Base-by-base conservation (phyloP, 768 basidiomycete genomes). In the Podaxis sp. region DNA sequence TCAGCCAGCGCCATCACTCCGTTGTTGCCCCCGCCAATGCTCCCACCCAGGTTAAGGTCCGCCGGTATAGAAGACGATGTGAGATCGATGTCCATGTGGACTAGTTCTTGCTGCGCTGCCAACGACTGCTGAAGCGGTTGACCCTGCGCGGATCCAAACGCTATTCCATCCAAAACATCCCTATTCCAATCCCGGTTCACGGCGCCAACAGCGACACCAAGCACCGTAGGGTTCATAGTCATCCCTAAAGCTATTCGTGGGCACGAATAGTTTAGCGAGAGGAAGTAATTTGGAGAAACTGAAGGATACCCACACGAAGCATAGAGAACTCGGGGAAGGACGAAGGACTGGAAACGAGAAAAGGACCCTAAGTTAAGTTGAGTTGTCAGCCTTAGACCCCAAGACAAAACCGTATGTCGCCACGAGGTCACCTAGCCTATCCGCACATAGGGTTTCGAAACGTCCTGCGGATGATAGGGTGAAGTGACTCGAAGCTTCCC, bases 331-430 rank as follows among this genome's bases (percentile, higher is more conserved):
- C 40, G 14, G 11, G 18, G 14, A 18, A 16, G 6, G 42, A n/a
- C 16, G 42, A 16, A 18, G n/a, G 7, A 5, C 18, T 14, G 42
- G 18, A 18, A 9, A 18, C 6, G 42, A 35, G 16, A 14, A 10
- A 21, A 18, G 25, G 40, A 42, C 14, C 6, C 13, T 5, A 32
- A 32, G n/a, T n/a, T 9, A 28, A 40, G n/a, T 35, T 35, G 44
- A 57, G n/a, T 57, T 21, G 55, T 47, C 55, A 57, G 46, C 42
- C 55, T 47, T 28, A 57, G 42, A 57, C 55, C 47, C 47, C 25
- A 11, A 56, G 42, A 38, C 27, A 44, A 44, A 42, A 6, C 7
- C 9, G 5, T n/a, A 42, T 46, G 44, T 56, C 42, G 23, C 16
- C 42, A 44, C 27, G 55, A 46, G 55, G 46, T 47, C 18, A 48